Evolutionary conservation across 2,329 filamentous ascomycete species (phyloP), one percentile per base, ranked within the genome.

Genomic region (Aureobasidium pullulans): DNA sequence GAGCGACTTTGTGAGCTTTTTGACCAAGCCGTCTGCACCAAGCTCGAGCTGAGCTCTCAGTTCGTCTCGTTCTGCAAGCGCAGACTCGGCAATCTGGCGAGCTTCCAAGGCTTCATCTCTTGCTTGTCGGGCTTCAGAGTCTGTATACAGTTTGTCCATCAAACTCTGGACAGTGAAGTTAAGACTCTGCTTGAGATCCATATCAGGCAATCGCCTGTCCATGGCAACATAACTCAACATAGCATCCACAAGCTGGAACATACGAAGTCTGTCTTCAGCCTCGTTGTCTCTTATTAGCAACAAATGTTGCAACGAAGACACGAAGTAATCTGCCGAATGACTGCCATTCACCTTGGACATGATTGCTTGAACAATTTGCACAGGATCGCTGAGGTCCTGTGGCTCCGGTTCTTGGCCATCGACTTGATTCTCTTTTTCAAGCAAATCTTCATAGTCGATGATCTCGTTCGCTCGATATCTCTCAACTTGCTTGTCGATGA

Each of bases 141-240:
- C 94, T 1, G 94, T 97, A 71, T 97, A 94, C 56, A 99, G 80
- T 75, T 95, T 96, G 76, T 97, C 94, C 63, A 99, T 80, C 66
- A 99, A 80, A 72, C 85, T 96, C 76, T 97, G 94, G 9, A 99
- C 94, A 0, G 93, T 96, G 69, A 97, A 97, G 72, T 96, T 96
- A 64, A 99, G 83, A 70, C 91, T 96, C 73, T 97, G 93, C 77
- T 96, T 96, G 61, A 99, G 83, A 72, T 99, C 94, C 85, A 97
- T 93, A 73, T 99, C 93, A 40, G 94, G 94, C 64, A 97, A 75
- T 64, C 94, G 84, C 69, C 94, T 84, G 73, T 99, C 94, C 93
- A 99, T 99, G 67, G 93, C 93, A 63, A 99, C 93, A 73, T 97
- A 97, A 74, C 91, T 96, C 65, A 99, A 84, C 91, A 97, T 97